These are phyloP conservation scores for Hanseniaspora meyeri DNA, from an alignment of 805 yeast species.

Conservation along the genomic window DNA sequence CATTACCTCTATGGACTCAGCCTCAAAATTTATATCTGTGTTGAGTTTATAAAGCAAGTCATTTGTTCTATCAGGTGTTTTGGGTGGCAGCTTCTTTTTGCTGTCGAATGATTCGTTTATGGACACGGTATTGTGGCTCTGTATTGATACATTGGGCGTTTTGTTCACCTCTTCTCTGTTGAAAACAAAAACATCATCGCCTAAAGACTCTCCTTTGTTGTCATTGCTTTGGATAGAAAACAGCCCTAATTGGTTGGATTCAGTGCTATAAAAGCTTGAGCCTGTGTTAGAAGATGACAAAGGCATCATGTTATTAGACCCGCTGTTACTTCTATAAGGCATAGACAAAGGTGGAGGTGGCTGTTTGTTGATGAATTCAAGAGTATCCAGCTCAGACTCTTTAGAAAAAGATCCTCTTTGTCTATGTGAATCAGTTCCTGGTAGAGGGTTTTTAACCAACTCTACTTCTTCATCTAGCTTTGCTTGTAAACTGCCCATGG, in stretches of 20 bases:
- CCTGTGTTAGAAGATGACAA: conserved; percentile 10
- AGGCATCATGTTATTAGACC: not conserved
- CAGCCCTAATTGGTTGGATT: conserved; percentile 1
- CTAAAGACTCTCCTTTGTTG: not conserved
- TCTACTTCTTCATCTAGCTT: not conserved
- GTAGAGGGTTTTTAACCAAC: not conserved
- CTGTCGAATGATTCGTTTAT: not conserved
- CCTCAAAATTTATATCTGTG: conserved; percentile 12
- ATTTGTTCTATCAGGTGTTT: conserved; percentile 13
- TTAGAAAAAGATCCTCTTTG: not conserved
- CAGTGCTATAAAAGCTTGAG: conserved; percentile 3
- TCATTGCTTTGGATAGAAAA: not conserved
- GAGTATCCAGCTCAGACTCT: not conserved
- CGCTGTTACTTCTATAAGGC: not conserved
- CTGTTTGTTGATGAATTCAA: conserved; percentile 8
- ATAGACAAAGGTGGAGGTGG: conserved; percentile 5
- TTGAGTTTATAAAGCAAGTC: conserved; percentile 12
- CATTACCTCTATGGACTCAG: conserved; percentile 10
- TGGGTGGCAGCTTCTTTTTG: conserved; percentile 2
- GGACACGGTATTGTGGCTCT: not conserved
- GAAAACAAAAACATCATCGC: not conserved
- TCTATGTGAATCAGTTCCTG: not conserved
- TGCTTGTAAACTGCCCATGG: not conserved
- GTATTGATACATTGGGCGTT: not conserved
- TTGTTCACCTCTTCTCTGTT: conserved; percentile 1